Evolutionary conservation across 2,329 filamentous ascomycete genomes (phyloP).

Genomic region (Cladorrhinum sp.): DNA sequence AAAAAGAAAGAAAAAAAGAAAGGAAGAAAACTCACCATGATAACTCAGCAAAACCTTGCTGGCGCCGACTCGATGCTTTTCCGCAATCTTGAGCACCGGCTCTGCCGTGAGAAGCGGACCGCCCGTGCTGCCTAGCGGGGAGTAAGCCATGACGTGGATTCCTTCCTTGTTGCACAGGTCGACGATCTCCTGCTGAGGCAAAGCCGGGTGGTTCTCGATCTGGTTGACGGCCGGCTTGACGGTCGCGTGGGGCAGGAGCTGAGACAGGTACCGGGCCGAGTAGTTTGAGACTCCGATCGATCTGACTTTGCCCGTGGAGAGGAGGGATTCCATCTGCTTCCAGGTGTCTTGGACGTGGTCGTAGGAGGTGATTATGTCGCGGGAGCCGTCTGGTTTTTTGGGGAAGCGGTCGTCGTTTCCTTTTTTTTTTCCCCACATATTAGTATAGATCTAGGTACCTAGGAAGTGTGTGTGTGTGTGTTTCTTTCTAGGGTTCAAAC

Average conservation of each 20-base stretch:
- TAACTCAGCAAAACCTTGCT: slow-evolving; percentile 67
- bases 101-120: slow-evolving; percentile 63
- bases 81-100: slow-evolving; percentile 60
- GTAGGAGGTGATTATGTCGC: slow-evolving; percentile 67
- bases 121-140: slow-evolving; percentile 61
- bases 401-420: slow-evolving; percentile 73
- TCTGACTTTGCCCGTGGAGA: slow-evolving; percentile 55
- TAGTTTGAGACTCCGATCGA: slow-evolving; percentile 58
- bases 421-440: too few relatives aligned
- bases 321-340: slow-evolving; percentile 69
- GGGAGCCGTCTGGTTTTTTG: slow-evolving; percentile 67
- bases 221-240: slow-evolving; percentile 67
- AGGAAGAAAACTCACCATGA: slow-evolving; percentile 65
- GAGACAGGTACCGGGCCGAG: slow-evolving; percentile 53
- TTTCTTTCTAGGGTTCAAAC: not conserved
- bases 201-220: slow-evolving; percentile 70
- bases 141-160: slow-evolving; percentile 72
- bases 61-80: slow-evolving; percentile 60
- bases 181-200: slow-evolving; percentile 70
- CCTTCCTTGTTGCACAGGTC: slow-evolving; percentile 65
- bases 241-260: slow-evolving; percentile 48
- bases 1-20: too few relatives aligned
- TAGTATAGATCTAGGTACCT: too few relatives aligned
- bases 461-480: too few relatives aligned
- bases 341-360: slow-evolving; percentile 74